phyloP scores from a whole-genome alignment of 768 basidiomycete species.

The Imleria badia region DNA sequence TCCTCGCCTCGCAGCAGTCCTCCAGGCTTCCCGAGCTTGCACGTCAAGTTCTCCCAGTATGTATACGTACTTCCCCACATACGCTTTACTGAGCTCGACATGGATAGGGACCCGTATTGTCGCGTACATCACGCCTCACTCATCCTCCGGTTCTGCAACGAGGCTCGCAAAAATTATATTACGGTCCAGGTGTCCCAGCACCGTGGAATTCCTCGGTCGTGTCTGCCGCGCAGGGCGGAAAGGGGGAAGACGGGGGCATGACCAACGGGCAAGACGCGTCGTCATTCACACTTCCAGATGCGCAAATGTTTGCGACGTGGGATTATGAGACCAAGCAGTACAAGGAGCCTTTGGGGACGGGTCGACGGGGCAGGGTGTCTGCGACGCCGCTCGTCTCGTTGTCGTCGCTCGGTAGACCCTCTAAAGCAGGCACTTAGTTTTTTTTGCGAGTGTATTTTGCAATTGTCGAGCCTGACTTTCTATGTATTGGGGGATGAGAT shows the following conservation, averaged over 20 bases:
- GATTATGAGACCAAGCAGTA: slow-evolving; percentile 45
- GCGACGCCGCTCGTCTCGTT: slow-evolving; percentile 19
- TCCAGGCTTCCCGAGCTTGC: slow-evolving; percentile 69
- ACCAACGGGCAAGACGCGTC: slow-evolving; percentile 25
- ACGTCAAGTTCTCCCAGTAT: slow-evolving; percentile 63
- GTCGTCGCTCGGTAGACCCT: slow-evolving; percentile 20
- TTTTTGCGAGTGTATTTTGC: too few species aligned
- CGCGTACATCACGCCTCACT: slow-evolving; percentile 59
- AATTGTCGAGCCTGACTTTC: too few species aligned
- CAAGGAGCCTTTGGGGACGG: slow-evolving; percentile 35
- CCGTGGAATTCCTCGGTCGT: slow-evolving; percentile 43
- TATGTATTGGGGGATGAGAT: too few species aligned
- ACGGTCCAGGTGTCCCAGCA: slow-evolving; percentile 41
- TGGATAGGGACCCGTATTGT: slow-evolving; percentile 51
- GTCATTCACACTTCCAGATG: slow-evolving; percentile 42
- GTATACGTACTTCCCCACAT: slow-evolving; percentile 22
- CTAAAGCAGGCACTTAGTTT: slow-evolving; percentile 23
- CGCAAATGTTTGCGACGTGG: slow-evolving; percentile 52
- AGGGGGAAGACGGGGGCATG: slow-evolving; percentile 23
- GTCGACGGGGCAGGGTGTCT: slow-evolving; percentile 29
- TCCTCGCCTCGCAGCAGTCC: slow-evolving; percentile 61
- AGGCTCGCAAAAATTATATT: slow-evolving; percentile 38
- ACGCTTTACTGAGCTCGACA: neutral
- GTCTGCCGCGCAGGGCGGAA: slow-evolving; percentile 19
- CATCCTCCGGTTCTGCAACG: slow-evolving; percentile 67